phyloP scores from a whole-genome alignment of 2,329 filamentous ascomycete genomes.

The Diaporthe vexans region DNA sequence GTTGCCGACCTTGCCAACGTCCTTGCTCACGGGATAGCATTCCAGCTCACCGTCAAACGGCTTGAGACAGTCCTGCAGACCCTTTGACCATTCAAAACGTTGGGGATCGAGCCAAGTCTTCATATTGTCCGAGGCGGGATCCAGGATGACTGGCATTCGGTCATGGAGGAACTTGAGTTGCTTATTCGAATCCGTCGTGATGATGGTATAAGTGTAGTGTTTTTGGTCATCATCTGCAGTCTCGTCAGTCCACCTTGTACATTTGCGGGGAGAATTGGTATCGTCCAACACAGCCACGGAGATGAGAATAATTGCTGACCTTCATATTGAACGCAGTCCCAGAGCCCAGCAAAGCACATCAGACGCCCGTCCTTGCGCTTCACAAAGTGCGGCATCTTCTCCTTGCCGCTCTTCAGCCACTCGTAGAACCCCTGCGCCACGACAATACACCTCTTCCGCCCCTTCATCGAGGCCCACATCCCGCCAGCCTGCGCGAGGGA shows the following conservation, averaged over 20 bases:
- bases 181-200: conserved; percentile 89
- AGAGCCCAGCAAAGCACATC: conserved; percentile 92
- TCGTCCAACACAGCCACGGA: neutral
- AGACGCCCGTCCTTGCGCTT: conserved; percentile 85
- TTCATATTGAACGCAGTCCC: conserved; percentile 89
- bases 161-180: conserved; percentile 91
- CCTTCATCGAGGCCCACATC: conserved; percentile 95
- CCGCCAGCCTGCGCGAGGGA: conserved; percentile 81
- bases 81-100: conserved; percentile 79
- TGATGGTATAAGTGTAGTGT: conserved; percentile 91
- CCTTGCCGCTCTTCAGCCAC: conserved; percentile 88
- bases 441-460: conserved; percentile 87
- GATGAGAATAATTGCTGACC: conserved; percentile 57
- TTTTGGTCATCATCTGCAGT: conserved; percentile 71
- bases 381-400: conserved; percentile 88
- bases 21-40: conserved; percentile 87
- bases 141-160: conserved; percentile 94
- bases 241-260: conserved; percentile 32
- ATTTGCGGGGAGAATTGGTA: too few species aligned
- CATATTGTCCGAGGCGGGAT: conserved; percentile 79
- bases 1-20: conserved; percentile 95
- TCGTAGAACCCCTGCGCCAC: conserved; percentile 96
- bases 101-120: conserved; percentile 83
- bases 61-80: conserved; percentile 83
- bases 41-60: conserved; percentile 86